Conservation (phyloP, 305 asterid species). For the Ilex paraguariensis region DNA sequence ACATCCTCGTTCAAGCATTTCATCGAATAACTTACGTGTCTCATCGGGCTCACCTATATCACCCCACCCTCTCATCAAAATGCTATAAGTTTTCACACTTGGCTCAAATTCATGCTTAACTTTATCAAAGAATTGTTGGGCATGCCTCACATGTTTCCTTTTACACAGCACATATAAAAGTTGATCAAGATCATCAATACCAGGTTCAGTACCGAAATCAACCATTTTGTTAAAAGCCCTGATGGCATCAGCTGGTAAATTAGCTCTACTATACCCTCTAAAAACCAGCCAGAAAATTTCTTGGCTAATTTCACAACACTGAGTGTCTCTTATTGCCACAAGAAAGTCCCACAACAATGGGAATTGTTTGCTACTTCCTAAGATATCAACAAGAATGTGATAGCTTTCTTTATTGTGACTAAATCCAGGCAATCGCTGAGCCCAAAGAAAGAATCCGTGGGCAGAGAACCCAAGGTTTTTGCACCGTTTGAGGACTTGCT, state of each 20-base stretch:
- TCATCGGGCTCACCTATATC: conserved; percentile 42
- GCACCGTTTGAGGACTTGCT: conserved; percentile 80
- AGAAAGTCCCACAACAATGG: conserved; percentile 88
- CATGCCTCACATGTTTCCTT: conserved; percentile 58
- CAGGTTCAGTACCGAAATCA: conserved; percentile 72
- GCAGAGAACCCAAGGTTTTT: conserved; percentile 81
- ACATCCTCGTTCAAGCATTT: conserved; percentile 66
- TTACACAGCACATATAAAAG: conserved; percentile 61
- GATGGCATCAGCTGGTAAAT: conserved; percentile 79
- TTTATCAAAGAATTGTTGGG: conserved; percentile 68
- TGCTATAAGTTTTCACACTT: conserved; percentile 65
- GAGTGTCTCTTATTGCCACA: conserved; percentile 37
- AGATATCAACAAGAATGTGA: conserved; percentile 60
- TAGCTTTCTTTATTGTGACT: conserved; percentile 58
- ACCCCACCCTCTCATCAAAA: conserved; percentile 85
- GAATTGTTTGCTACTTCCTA: conserved; percentile 80
- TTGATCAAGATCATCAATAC: conserved; percentile 64
- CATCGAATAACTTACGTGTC: conserved; percentile 67
- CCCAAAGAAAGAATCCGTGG: conserved; percentile 92
- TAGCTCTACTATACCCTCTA: conserved; percentile 66
- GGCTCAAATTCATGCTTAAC: conserved; percentile 42
- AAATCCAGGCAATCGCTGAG: conserved; percentile 55
- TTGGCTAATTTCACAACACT: conserved; percentile 38
- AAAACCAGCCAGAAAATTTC: conserved; percentile 66
- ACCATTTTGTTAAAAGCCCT: conserved; percentile 80